Evolutionary conservation across 768 basidiomycete genomes (phyloP), one percentile per base, ranked within the genome.

Genomic region (Suillus decipiens): DNA sequence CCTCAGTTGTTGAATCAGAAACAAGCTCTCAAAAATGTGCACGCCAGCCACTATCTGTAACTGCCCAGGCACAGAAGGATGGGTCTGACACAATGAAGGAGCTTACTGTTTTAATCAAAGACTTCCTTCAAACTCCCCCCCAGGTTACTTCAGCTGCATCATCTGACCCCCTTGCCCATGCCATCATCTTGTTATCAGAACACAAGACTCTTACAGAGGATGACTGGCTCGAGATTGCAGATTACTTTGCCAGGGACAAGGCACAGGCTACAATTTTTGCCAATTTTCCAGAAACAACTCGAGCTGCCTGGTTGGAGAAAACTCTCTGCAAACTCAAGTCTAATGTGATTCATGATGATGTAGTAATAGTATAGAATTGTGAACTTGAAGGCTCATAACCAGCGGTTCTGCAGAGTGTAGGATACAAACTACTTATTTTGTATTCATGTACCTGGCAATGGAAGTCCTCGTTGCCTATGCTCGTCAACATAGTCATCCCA

Each of bases 221-320:
- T 43, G 8, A 5, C 8, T 7, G 7, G 33, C 42, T 43, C 19
- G 42, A 43, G 42, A 19, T 43, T 19, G 42, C 42, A 19, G 42
- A 43, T 12, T 43, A 43, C 42, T 43, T 43, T n/a, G 42, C 42
- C 5, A 43, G 42, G 19, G 19, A 45, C 10, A 45, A 22, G n/a
- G 43, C 43, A 22, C 43, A 45, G 43, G 43, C 43, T 45, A 14
- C 22, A 5, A 10, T 45, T 45, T 45, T 45, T n/a, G 17, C 43
- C 6, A 45, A 45, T 22, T 45, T 45, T 45, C 8, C n/a, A 22
- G n/a, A 45, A 14, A 22, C 43, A 45, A 45, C 8, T 9, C 3
- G n/a, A 45, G 43, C 43, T n/a, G n/a, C 43, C 43, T 45, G 43
- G 43, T 45, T 45, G 43, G 43, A 45, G n/a, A 45, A 45, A 45